phyloP scores from a whole-genome alignment of 169 alveolate species.

The Cyclospora cayetanensis region DNA sequence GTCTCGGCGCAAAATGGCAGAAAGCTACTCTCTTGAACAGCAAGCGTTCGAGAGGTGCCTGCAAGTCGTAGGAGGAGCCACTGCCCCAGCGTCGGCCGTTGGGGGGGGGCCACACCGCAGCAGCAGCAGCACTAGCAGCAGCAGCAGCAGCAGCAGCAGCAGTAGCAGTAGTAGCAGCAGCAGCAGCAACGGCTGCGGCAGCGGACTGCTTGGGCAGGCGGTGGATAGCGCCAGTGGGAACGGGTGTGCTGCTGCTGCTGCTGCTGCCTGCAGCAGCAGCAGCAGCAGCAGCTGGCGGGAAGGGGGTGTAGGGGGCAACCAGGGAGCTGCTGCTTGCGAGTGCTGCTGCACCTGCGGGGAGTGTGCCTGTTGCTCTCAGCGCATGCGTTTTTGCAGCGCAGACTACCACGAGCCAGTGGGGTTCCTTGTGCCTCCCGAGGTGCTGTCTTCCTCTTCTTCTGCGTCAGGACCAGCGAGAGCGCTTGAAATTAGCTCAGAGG shows the following conservation, averaged over 20 bases:
- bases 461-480: background rate
- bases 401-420: too few relatives aligned
- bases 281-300: background rate
- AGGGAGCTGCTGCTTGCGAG: too few relatives aligned
- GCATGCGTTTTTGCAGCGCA: too few relatives aligned
- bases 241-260: background rate
- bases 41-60: constrained; percentile 1
- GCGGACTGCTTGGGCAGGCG: background rate
- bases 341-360: too few relatives aligned
- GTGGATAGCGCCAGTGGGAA: background rate
- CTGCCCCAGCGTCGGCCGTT: background rate
- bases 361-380: too few relatives aligned
- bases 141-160: constrained; percentile 5
- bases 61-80: constrained; percentile 15
- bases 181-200: too few relatives aligned
- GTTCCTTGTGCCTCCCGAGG: too few relatives aligned
- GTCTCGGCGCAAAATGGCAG: background rate
- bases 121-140: constrained; percentile 2
- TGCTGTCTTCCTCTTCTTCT: too few relatives aligned
- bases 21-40: background rate
- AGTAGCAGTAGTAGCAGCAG: background rate
- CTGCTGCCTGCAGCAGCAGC: background rate
- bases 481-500: background rate
- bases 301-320: too few relatives aligned
- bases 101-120: background rate